Percentiles rank a stretch among this genome's conserved stretches.
Conservation (phyloP, 192 early-diverging fungal genomes). For the Umbelopsis isabellina region DNA sequence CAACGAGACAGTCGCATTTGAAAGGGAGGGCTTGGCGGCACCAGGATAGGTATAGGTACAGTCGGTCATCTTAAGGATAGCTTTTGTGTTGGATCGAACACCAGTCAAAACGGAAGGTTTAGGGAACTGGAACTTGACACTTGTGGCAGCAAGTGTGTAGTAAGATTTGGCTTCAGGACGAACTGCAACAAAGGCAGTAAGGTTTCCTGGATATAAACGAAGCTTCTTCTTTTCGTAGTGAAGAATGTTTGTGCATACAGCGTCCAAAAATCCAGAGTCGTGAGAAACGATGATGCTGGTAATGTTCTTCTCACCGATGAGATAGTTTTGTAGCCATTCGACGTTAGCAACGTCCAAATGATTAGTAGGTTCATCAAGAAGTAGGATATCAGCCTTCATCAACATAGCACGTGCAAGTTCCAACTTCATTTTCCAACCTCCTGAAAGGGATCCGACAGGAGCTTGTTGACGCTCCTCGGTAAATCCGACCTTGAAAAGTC, state of each 20-base stretch:
- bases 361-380: slow-evolving; percentile 94
- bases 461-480: slow-evolving; percentile 57
- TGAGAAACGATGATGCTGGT: slow-evolving; percentile 81
- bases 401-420: slow-evolving; percentile 82
- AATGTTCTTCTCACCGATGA: slow-evolving; percentile 63
- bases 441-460: slow-evolving; percentile 68
- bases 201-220: slow-evolving; percentile 78
- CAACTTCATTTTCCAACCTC: slow-evolving; percentile 91
- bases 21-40: slow-evolving; percentile 57
- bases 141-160: slow-evolving; percentile 72
- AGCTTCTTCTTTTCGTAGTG: slow-evolving; percentile 81
- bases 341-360: slow-evolving; percentile 81
- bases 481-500: slow-evolving; percentile 68
- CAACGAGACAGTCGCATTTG: slow-evolving; percentile 64
- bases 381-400: slow-evolving; percentile 83
- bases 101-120: slow-evolving; percentile 78
- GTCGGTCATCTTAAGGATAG: slow-evolving; percentile 75
- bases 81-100: slow-evolving; percentile 79
- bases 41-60: slow-evolving; percentile 82
- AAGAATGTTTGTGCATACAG: slow-evolving; percentile 80
- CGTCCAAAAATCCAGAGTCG: slow-evolving; percentile 81
- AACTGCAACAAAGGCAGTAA: slow-evolving; percentile 75
- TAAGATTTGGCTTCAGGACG: slow-evolving; percentile 76
- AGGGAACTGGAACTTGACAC: slow-evolving; percentile 73
- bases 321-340: slow-evolving; percentile 78